Percentiles rank a stretch among this genome's conserved stretches.
phyloP scores from a whole-genome alignment of 306 rosid genomes.

The Pterocarpus santalinus region DNA sequence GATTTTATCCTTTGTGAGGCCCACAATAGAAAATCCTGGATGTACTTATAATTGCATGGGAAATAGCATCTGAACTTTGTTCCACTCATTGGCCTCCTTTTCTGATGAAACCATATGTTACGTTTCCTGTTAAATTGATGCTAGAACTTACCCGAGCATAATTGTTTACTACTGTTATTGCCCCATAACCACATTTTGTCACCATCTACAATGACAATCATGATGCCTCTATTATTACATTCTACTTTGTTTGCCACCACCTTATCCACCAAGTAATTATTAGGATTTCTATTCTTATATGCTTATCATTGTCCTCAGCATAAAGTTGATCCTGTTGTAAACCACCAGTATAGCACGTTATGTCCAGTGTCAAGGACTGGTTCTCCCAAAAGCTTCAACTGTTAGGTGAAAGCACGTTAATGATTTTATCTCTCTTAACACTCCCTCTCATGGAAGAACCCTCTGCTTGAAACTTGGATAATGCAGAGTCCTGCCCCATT shows the following conservation, averaged over 20 bases:
- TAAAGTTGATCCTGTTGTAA: conserved; percentile 26
- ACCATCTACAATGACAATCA: not conserved
- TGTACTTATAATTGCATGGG: conserved; percentile 2
- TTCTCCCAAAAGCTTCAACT: conserved; percentile 4
- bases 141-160: conserved; percentile 10
- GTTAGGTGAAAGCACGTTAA: conserved; percentile 5
- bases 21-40: conserved; percentile 13
- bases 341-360: conserved; percentile 6
- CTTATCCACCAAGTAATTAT: conserved; percentile 22
- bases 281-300: conserved; percentile 21
- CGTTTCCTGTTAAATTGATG: conserved; percentile 25
- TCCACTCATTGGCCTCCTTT: conserved; percentile 27
- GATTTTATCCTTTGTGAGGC: conserved; percentile 23
- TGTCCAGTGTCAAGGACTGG: conserved; percentile 7
- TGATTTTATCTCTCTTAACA: not conserved
- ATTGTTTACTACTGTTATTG: conserved; percentile 17
- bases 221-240: conserved; percentile 28
- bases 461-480: conserved; percentile 34
- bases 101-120: conserved; percentile 23
- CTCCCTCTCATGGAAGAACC: not conserved
- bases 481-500: not conserved
- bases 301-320: conserved; percentile 16
- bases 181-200: conserved; percentile 4
- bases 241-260: conserved; percentile 13
- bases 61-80: not conserved